These are phyloP conservation scores for Talaromyces rugulosus DNA, from an alignment of 2,329 filamentous ascomycete genomes.

Conservation along the genomic window DNA sequence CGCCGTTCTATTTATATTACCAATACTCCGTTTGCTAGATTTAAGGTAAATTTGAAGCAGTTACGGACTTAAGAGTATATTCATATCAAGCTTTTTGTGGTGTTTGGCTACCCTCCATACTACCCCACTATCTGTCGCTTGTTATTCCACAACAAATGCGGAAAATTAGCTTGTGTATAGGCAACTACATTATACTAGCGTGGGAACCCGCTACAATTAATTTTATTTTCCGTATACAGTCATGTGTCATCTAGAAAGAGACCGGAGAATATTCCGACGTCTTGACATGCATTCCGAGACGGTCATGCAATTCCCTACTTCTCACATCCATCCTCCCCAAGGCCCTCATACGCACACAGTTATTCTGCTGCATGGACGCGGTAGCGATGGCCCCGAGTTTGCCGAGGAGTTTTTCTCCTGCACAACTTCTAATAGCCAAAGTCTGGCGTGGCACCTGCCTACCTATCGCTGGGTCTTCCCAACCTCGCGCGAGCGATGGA, in stretches of 20 bases:
- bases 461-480: conserved; percentile 12
- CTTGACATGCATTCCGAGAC: no score
- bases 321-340: conserved; percentile 19
- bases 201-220: not conserved
- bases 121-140: not conserved
- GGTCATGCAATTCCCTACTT: not conserved
- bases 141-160: not conserved
- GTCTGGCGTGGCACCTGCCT: conserved; percentile 1
- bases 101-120: not conserved
- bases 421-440: conserved; percentile 7
- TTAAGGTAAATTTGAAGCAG: no score
- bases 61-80: no score
- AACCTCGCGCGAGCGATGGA: conserved; percentile 9
- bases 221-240: not conserved
- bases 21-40: no score
- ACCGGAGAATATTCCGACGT: not conserved
- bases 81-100: no score
- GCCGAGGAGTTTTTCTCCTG: conserved; percentile 10
- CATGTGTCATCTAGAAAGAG: not conserved
- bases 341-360: conserved; percentile 7
- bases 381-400: conserved; percentile 11
- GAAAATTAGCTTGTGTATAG: not conserved
- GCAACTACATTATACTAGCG: not conserved
- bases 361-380: conserved; percentile 14
- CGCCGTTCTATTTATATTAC: not conserved